These are phyloP conservation scores for Coccomyxa sp. DNA, from an alignment of 139 green algal species.

Conservation along the genomic window DNA sequence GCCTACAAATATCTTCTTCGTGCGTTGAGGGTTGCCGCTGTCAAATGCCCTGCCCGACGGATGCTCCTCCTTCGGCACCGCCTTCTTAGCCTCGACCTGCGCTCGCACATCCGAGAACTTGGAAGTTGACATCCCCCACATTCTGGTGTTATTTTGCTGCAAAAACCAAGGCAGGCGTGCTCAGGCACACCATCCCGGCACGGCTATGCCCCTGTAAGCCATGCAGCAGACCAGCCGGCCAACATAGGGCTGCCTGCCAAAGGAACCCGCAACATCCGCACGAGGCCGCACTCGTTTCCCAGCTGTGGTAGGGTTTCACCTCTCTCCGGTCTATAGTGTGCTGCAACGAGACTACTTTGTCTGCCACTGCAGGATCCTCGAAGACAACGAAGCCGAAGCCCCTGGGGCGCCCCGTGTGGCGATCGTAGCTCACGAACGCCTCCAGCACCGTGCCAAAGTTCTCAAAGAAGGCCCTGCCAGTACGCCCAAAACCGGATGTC, in stretches of 20 bases:
- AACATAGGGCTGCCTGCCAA: too few relatives aligned
- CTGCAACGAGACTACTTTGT: slow-evolving; percentile 79
- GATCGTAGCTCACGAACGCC: slow-evolving; percentile 86
- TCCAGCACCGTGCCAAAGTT: slow-evolving; percentile 80
- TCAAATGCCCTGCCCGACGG: slow-evolving; percentile 31
- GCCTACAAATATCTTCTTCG: slow-evolving; percentile 94
- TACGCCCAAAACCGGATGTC: neutral
- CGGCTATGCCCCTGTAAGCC: neutral
- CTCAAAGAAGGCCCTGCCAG: slow-evolving; percentile 67
- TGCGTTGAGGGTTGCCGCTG: slow-evolving; percentile 31
- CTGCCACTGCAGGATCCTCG: slow-evolving; percentile 75
- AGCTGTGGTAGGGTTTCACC: slow-evolving; percentile 26
- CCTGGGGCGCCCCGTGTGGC: slow-evolving; percentile 75
- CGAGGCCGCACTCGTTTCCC: neutral
- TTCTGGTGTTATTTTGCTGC: neutral
- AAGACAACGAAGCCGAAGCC: slow-evolving; percentile 95
- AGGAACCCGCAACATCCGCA: neutral
- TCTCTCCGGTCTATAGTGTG: slow-evolving; percentile 93
- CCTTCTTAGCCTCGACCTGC: slow-evolving; percentile 94
- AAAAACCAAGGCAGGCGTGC: neutral
- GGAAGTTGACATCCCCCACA: neutral
- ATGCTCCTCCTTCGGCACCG: slow-evolving; percentile 88
- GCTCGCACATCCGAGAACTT: neutral
- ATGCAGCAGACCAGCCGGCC: neutral
- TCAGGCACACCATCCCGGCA: neutral